Conservation (phyloP, 768 basidiomycete species). For the Suillus luteus region DNA sequence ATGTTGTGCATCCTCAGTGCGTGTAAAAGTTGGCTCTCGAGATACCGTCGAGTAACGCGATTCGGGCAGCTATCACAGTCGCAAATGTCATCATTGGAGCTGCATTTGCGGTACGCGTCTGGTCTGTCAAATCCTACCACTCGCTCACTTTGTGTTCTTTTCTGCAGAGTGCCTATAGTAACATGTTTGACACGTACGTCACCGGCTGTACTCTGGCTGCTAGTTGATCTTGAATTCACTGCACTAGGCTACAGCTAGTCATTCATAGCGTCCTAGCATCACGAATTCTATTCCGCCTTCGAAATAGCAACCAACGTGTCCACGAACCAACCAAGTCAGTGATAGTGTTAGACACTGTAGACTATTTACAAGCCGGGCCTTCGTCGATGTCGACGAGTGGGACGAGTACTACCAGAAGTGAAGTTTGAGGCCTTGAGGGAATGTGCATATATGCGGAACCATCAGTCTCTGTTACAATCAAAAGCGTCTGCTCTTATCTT, state of each 20-base stretch:
- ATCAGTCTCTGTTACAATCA: neutral
- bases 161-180: neutral
- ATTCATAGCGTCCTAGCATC: conserved; percentile 28
- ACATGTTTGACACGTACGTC: conserved; percentile 6
- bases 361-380: neutral
- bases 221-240: neutral
- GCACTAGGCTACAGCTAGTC: conserved; percentile 22
- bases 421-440: neutral
- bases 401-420: neutral
- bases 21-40: neutral
- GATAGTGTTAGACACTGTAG: too few species aligned
- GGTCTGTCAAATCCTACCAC: neutral
- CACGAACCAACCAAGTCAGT: neutral
- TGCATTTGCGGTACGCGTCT: conserved; percentile 14
- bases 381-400: neutral
- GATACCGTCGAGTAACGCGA: neutral
- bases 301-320: conserved; percentile 15
- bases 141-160: neutral
- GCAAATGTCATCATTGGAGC: conserved; percentile 14
- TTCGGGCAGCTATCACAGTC: conserved; percentile 17
- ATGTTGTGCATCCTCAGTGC: conserved; percentile 20
- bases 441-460: neutral
- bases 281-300: conserved; percentile 32
- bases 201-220: neutral
- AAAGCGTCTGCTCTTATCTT: neutral